Conservation (phyloP, 2,329 filamentous ascomycete species). For the Ophiostoma himal-ulmi region DNA sequence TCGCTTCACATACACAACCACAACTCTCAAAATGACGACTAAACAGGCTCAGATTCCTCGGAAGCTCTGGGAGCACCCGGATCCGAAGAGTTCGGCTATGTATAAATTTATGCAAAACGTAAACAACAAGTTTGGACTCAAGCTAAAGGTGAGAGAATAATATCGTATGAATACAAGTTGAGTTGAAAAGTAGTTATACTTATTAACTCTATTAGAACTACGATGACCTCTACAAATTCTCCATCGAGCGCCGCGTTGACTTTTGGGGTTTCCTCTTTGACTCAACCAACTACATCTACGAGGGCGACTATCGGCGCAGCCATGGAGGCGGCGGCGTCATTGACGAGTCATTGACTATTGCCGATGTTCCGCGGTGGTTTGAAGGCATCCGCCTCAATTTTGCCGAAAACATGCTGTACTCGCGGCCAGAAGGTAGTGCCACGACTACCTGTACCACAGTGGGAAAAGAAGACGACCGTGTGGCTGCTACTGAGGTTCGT, state of each 20-base stretch:
- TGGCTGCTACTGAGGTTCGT: conserved; percentile 67
- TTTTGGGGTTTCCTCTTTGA: conserved; percentile 64
- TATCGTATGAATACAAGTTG: not conserved
- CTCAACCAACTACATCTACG: conserved; percentile 55
- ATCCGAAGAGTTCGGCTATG: conserved; percentile 58
- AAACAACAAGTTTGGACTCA: conserved; percentile 52
- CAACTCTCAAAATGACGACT: not conserved
- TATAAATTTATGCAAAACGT: conserved; percentile 60
- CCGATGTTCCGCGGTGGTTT: conserved; percentile 71
- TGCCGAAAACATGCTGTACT: conserved; percentile 73
- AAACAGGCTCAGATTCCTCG: conserved; percentile 36
- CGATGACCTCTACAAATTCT: conserved; percentile 64
- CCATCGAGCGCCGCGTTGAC: conserved; percentile 52
- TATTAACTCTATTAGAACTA: conserved; percentile 48
- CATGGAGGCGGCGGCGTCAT: conserved; percentile 45
- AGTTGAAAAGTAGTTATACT: not conserved
- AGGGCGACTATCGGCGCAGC: conserved; percentile 44
- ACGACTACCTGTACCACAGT: conserved; percentile 37
- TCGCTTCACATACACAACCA: not conserved
- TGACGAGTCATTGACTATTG: conserved; percentile 64
- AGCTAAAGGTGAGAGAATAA: conserved; percentile 49
- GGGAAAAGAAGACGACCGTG: conserved; percentile 63
- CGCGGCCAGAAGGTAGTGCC: conserved; percentile 34
- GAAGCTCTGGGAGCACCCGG: conserved; percentile 63
- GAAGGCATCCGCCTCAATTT: conserved; percentile 67